These are phyloP conservation scores for Nannochloropsis salina DNA, from an alignment of 108 stramenopile genomes.

Conservation along the genomic window DNA sequence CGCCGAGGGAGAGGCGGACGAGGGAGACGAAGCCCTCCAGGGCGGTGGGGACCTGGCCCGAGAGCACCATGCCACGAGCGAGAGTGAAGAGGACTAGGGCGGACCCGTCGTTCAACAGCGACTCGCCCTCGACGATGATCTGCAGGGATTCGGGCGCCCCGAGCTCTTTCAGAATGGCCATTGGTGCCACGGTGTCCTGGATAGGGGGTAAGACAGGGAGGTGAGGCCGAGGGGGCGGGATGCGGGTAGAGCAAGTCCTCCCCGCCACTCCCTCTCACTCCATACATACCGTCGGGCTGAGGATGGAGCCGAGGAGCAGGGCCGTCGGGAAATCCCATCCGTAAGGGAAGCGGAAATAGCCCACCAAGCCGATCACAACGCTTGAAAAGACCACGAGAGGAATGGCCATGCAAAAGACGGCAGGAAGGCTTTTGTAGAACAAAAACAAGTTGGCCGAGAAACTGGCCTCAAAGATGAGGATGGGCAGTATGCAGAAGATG, in stretches of 20 bases:
- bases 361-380: constrained; percentile 22
- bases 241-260: background rate
- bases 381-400: constrained; percentile 31
- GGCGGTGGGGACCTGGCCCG: background rate
- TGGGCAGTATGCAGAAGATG: constrained; percentile 49
- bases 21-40: background rate
- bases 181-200: constrained; percentile 43
- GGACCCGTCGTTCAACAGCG: constrained; percentile 59
- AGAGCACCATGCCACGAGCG: background rate
- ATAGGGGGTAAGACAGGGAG: background rate
- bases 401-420: constrained; percentile 40
- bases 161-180: constrained; percentile 50
- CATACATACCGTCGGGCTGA: constrained; percentile 62
- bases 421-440: constrained; percentile 45
- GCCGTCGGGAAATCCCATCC: constrained; percentile 35
- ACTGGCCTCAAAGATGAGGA: constrained; percentile 46
- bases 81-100: constrained; percentile 58
- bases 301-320: constrained; percentile 68
- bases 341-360: constrained; percentile 26
- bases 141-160: constrained; percentile 54
- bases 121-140: constrained; percentile 59
- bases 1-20: constrained; percentile 66
- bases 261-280: background rate
- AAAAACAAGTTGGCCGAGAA: constrained; percentile 48
- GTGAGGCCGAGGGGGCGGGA: no score